Percentiles rank a stretch among this genome's conserved stretches.
These are phyloP conservation scores for Aureobasidium mangrovei DNA, from an alignment of 2,329 filamentous ascomycete genomes.

Conservation along the genomic window DNA sequence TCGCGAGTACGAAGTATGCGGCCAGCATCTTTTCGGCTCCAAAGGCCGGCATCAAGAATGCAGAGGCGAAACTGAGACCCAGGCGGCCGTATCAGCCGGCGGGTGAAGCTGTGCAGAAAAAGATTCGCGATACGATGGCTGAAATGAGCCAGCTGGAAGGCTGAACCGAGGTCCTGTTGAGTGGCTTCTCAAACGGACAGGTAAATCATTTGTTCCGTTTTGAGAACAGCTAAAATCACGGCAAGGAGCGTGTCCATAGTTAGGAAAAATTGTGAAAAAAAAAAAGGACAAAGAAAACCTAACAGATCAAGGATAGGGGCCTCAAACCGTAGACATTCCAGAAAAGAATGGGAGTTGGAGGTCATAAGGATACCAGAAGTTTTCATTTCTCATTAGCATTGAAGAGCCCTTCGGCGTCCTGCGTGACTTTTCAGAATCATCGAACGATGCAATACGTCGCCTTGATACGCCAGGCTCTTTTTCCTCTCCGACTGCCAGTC, in stretches of 20 bases:
- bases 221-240: too few species aligned
- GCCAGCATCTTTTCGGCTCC: conserved; percentile 51
- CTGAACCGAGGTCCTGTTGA: conserved; percentile 2
- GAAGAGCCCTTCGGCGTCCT: not conserved
- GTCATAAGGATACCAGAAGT: not conserved
- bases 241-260: too few species aligned
- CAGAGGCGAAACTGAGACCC: conserved; percentile 50
- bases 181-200: not conserved
- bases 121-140: conserved; percentile 33
- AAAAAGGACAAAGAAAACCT: not conserved
- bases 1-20: conserved; percentile 62
- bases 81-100: conserved; percentile 52
- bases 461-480: too few species aligned
- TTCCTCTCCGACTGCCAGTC: too few species aligned
- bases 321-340: not conserved
- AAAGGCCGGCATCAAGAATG: conserved; percentile 50
- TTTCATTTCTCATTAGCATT: conserved; percentile 11
- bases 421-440: not conserved
- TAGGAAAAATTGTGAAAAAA: too few species aligned
- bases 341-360: not conserved
- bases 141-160: conserved; percentile 34
- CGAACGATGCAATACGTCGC: too few species aligned
- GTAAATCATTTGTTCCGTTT: too few species aligned
- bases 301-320: too few species aligned
- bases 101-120: conserved; percentile 36